A percentile compares a stretch with the other conserved stretches of the same genome.
phyloP scores from a whole-genome alignment of 305 asterid genomes.

The Fraxinus sp. region DNA sequence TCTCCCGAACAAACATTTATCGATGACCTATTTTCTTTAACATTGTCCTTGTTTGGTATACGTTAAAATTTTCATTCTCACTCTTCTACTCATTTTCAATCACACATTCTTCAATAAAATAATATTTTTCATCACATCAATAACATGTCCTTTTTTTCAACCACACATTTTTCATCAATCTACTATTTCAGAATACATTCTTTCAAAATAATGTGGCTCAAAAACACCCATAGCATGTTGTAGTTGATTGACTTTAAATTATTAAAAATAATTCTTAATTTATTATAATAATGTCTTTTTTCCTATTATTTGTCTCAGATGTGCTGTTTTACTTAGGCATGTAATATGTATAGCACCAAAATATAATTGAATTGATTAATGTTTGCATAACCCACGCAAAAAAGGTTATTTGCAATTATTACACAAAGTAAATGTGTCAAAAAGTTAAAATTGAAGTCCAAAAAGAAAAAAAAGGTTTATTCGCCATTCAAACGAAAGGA shows the following conservation, averaged over 20 bases:
- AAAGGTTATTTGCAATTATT: neutral
- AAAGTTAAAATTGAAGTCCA: neutral
- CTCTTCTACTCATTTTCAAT: no score
- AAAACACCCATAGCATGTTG: neutral
- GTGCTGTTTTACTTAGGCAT: neutral
- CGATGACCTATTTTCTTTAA: neutral
- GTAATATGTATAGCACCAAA: neutral
- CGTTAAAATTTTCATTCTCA: no score
- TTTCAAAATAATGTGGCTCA: no score
- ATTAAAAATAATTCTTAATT: neutral
- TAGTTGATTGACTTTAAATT: neutral
- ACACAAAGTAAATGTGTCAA: neutral
- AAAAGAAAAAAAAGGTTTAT: neutral
- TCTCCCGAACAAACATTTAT: neutral
- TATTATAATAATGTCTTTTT: neutral
- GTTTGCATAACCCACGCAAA: neutral
- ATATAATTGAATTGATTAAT: neutral
- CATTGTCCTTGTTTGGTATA: no score
- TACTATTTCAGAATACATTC: no score
- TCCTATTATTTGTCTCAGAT: neutral
- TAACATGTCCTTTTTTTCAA: no score
- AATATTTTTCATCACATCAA: no score
- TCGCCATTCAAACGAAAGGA: slow-evolving; percentile 4
- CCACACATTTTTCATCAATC: no score
- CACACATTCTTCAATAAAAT: no score